Base-by-base conservation (phyloP, 2,329 filamentous ascomycete species). In the Phaeosphaeriaceae sp. region DNA sequence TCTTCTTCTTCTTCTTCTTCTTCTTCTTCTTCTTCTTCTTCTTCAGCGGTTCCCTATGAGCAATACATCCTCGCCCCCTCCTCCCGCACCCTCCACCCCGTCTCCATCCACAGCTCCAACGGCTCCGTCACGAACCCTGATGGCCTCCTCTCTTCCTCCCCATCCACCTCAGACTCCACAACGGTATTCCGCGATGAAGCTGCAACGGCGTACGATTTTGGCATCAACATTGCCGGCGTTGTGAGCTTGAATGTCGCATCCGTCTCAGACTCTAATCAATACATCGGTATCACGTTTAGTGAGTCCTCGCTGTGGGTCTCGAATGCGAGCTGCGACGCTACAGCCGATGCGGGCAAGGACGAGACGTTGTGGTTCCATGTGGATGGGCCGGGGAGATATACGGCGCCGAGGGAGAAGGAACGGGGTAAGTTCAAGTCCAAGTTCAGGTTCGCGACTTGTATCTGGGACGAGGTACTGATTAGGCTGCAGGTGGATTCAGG, bases 221-320 rank as follows among this genome's bases (percentile, higher is more conserved):
- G 68, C 28, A 78, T 71, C 56, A 81, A 81, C 62, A 80, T 82
- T 28, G 79, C 77, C 3, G 80, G 80, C 1, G 57, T 79, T 7
- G 77, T 81, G 1, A 73, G 72, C 1, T 59, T 82, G 28, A 67
- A 65, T 4, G 69, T 81, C 28, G 74, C 73, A 15, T 59, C 68
- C 0, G 70, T 76, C 1, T 76, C 76, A 5, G 65, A 69, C n/a
- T 56, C 62, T 0, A 65, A 74, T 32, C 77, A 81, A 50, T 78
- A 74, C 63, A 80, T 82, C 46, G 80, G 80, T 50, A 68, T 82
- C 26, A 77, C 79, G 1, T 82, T 78, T 55, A 75, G 76, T 1
- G 80, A 81, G 53, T 77, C 73, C 56, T 79, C 76, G 0, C 61
- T 84, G 1, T 87, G 82, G 82, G 82, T 86, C 48, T 83, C 78